A percentile compares a stretch with the other conserved stretches of the same genome.
Conservation (phyloP, 1,139 yeast species). For the Pichia sp. region DNA sequence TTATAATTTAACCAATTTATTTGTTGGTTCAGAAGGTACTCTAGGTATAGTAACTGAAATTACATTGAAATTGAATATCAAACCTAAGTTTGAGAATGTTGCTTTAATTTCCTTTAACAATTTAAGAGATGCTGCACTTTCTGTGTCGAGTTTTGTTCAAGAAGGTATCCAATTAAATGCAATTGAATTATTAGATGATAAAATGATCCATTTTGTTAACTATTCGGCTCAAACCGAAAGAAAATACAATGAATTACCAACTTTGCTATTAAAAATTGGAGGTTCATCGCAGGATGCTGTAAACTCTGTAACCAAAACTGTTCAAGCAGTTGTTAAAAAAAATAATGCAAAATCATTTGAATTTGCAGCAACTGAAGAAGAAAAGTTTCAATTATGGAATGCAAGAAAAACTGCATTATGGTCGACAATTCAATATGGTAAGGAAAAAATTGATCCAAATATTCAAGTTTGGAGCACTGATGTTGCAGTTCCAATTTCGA, state of each 20-base stretch:
- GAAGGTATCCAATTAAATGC: slow-evolving; percentile 64
- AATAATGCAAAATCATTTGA: slow-evolving; percentile 43
- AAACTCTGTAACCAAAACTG: slow-evolving; percentile 47
- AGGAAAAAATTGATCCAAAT: slow-evolving; percentile 47
- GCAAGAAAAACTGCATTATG: slow-evolving; percentile 85
- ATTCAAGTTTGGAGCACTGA: slow-evolving; percentile 83
- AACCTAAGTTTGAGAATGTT: slow-evolving; percentile 56
- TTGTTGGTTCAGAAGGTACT: slow-evolving; percentile 74
- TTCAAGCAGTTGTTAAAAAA: slow-evolving; percentile 45
- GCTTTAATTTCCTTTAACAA: slow-evolving; percentile 60
- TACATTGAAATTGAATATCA: slow-evolving; percentile 60
- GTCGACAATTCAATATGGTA: slow-evolving; percentile 73
- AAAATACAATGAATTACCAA: slow-evolving; percentile 69
- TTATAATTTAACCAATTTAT: slow-evolving; percentile 59
- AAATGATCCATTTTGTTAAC: slow-evolving; percentile 64
- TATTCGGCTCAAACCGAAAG: slow-evolving; percentile 52
- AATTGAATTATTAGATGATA: slow-evolving; percentile 59
- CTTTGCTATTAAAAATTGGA: slow-evolving; percentile 73
- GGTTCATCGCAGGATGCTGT: slow-evolving; percentile 50
- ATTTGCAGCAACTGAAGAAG: slow-evolving; percentile 58
- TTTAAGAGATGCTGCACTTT: slow-evolving; percentile 56
- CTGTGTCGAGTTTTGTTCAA: slow-evolving; percentile 54
- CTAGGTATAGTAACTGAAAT: slow-evolving; percentile 72
- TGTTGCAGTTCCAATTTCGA: slow-evolving; percentile 80
- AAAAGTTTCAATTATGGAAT: slow-evolving; percentile 71